Percentiles rank a stretch among this genome's conserved stretches.
phyloP scores from a whole-genome alignment of 2,329 filamentous ascomycete species.

The Cercospora berteroae region DNA sequence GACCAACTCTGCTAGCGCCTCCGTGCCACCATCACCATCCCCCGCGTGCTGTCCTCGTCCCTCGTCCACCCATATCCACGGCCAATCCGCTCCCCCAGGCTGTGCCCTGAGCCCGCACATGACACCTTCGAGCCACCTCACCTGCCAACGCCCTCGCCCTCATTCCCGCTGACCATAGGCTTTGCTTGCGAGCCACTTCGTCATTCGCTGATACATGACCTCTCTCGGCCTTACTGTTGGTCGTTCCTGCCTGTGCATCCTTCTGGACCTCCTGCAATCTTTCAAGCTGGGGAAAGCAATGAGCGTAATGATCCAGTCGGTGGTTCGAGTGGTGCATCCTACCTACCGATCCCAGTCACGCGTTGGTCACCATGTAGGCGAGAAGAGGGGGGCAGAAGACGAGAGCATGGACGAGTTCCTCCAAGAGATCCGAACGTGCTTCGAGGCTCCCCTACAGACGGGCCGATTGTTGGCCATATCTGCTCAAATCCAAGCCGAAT shows the following conservation, averaged over 20 bases:
- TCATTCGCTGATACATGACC: conserved; percentile 21
- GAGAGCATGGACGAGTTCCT: conserved; percentile 51
- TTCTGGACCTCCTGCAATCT: conserved; percentile 27
- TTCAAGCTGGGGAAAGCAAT: conserved; percentile 28
- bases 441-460: conserved; percentile 46
- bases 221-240: conserved; percentile 17
- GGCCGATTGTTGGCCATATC: conserved; percentile 47
- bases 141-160: neutral
- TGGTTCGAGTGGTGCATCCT: conserved; percentile 24
- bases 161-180: neutral
- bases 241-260: conserved; percentile 25
- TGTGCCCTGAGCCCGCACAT: conserved; percentile 1
- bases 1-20: conserved; percentile 16
- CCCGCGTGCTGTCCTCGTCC: neutral
- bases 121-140: neutral
- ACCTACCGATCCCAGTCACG: conserved; percentile 29
- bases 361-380: conserved; percentile 39
- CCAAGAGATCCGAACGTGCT: conserved; percentile 43
- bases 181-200: neutral
- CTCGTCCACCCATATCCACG: neutral
- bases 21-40: conserved; percentile 8
- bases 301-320: conserved; percentile 30
- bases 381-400: conserved; percentile 35
- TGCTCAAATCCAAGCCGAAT: conserved; percentile 49
- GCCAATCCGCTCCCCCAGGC: neutral